phyloP scores from a whole-genome alignment of 495 filamentous ascomycete genomes.

The Collariella sp. region DNA sequence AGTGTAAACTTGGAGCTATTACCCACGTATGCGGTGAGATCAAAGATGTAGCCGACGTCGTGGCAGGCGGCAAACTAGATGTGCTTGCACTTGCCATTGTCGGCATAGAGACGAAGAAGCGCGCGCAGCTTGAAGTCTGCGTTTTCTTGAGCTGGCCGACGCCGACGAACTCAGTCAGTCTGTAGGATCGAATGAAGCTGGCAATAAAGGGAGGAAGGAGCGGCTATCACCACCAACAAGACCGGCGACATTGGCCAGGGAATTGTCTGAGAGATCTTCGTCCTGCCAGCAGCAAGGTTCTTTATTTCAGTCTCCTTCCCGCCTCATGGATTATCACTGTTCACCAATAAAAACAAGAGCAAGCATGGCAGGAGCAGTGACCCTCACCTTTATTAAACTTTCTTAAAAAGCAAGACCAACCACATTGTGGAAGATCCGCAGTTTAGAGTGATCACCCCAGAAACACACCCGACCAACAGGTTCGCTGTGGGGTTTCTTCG shows the following conservation, averaged over 20 bases:
- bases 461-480: no score
- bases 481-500: no score
- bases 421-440: no score
- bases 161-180: constrained; percentile 54
- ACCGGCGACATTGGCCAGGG: constrained; percentile 48
- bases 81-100: constrained; percentile 57
- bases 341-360: no score
- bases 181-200: constrained; percentile 51
- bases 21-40: constrained; percentile 42
- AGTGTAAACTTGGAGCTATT: constrained; percentile 43
- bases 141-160: constrained; percentile 53
- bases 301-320: no score
- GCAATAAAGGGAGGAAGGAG: constrained; percentile 48
- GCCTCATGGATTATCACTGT: no score
- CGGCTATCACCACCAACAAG: constrained; percentile 43
- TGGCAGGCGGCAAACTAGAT: constrained; percentile 59
- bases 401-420: no score
- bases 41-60: constrained; percentile 49
- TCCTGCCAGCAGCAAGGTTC: no score
- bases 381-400: no score
- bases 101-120: constrained; percentile 47
- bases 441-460: no score
- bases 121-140: constrained; percentile 47
- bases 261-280: no score
- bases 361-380: no score